Evolutionary conservation across 805 yeast species (phyloP).

Genomic region (Metschnikowia kunwiensis): DNA sequence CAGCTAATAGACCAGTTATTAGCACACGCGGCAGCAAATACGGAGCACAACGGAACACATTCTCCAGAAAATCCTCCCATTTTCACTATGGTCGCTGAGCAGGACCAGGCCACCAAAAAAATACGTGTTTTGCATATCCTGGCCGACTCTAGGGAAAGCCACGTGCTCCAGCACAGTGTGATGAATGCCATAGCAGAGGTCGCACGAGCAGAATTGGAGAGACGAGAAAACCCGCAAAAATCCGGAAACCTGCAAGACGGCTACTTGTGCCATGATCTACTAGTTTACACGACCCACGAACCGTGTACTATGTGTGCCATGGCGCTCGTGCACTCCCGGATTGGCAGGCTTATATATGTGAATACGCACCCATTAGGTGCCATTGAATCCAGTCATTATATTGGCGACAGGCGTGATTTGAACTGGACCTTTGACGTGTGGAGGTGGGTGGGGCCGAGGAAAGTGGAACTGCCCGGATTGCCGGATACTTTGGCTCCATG

Average conservation of each 20-base stretch:
- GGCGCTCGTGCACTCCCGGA: constrained; percentile 92
- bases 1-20: constrained; percentile 21
- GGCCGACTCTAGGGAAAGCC: constrained; percentile 38
- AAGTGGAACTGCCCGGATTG: not conserved
- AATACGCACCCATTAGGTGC: constrained; percentile 40
- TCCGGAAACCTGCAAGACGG: constrained; percentile 16
- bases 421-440: constrained; percentile 89
- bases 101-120: constrained; percentile 30
- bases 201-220: constrained; percentile 50
- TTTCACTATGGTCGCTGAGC: constrained; percentile 64
- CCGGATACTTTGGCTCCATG: constrained; percentile 7
- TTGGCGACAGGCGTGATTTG: constrained; percentile 70
- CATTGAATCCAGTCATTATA: constrained; percentile 65
- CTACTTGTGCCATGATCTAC: constrained; percentile 73
- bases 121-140: constrained; percentile 33
- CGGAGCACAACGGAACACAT: not conserved
- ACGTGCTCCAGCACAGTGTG: constrained; percentile 69
- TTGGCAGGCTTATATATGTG: constrained; percentile 64
- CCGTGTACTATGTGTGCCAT: constrained; percentile 96
- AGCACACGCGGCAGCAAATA: not conserved
- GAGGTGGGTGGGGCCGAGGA: constrained; percentile 57
- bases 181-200: constrained; percentile 68
- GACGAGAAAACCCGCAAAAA: constrained; percentile 26
- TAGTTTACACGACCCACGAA: constrained; percentile 88
- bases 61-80: constrained; percentile 13